phyloP scores from a whole-genome alignment of 2,329 filamentous ascomycete species.

The Cytospora paraplurivora region DNA sequence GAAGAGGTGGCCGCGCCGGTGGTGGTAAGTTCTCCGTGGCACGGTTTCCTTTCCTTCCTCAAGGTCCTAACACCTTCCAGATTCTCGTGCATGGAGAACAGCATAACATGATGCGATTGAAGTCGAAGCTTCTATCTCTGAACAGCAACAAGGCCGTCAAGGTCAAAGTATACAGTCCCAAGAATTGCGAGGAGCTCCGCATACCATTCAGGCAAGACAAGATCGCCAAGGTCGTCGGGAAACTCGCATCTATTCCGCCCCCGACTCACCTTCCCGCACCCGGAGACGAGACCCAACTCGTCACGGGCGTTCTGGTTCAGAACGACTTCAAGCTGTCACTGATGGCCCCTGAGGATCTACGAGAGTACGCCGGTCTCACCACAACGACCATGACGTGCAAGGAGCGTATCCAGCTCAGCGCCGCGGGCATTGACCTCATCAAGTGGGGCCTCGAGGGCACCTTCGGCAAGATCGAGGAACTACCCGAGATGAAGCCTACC shows the following conservation, averaged over 20 bases:
- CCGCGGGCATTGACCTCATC: conserved; percentile 87
- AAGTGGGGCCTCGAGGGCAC: conserved; percentile 93
- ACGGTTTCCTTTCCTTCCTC: no score
- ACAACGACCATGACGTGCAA: conserved; percentile 94
- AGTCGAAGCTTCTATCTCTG: conserved; percentile 90
- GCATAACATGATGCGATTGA: conserved; percentile 96
- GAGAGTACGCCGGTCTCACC: conserved; percentile 94
- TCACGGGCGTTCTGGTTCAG: conserved; percentile 91
- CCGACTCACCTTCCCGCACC: conserved; percentile 47
- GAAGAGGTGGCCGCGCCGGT: conserved; percentile 91
- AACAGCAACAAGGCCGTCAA: conserved; percentile 80
- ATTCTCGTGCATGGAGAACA: conserved; percentile 97
- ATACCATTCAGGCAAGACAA: conserved; percentile 97
- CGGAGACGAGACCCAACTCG: conserved; percentile 52
- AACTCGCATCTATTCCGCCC: conserved; percentile 79
- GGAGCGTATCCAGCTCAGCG: conserved; percentile 83
- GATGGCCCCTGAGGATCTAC: conserved; percentile 94
- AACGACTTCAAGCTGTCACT: conserved; percentile 97
- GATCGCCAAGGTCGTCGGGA: conserved; percentile 92
- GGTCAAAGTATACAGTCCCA: conserved; percentile 89
- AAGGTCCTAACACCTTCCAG: conserved; percentile 44
- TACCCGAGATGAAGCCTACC: conserved; percentile 52
- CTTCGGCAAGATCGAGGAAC: conserved; percentile 80
- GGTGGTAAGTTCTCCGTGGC: conserved; percentile 63
- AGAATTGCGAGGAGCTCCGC: conserved; percentile 91